phyloP scores from a whole-genome alignment of 192 early-diverging fungal species.

The Podila verticillata region DNA sequence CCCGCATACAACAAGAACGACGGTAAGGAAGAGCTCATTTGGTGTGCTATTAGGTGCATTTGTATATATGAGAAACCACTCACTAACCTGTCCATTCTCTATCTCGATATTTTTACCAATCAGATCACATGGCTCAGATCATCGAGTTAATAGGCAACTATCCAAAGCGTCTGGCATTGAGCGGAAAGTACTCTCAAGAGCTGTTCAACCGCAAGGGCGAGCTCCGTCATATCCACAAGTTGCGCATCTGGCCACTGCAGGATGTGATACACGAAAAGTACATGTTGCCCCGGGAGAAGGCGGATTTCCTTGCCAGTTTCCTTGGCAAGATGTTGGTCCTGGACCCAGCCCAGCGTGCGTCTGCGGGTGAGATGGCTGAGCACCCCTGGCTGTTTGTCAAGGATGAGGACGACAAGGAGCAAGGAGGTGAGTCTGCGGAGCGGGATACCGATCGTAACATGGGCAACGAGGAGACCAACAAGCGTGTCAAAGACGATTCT shows the following conservation, averaged over 20 bases:
- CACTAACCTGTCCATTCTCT: not conserved
- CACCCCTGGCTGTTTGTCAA: slow-evolving; percentile 65
- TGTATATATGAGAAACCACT: not conserved
- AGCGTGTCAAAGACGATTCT: not conserved
- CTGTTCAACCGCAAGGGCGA: slow-evolving; percentile 92
- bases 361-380: slow-evolving; percentile 64
- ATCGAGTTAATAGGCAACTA: slow-evolving; percentile 92
- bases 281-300: slow-evolving; percentile 71
- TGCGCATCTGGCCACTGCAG: slow-evolving; percentile 82
- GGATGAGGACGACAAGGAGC: not conserved
- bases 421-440: not conserved
- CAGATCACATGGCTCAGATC: slow-evolving; percentile 97
- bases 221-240: slow-evolving; percentile 87
- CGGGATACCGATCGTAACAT: not conserved
- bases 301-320: slow-evolving; percentile 82
- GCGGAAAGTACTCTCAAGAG: slow-evolving; percentile 85
- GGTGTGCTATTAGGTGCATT: not conserved
- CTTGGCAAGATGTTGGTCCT: slow-evolving; percentile 84
- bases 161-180: slow-evolving; percentile 79
- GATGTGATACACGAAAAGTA: slow-evolving; percentile 95
- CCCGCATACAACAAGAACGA: slow-evolving; percentile 90
- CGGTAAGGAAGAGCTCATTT: slow-evolving; percentile 53
- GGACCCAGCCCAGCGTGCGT: slow-evolving; percentile 64
- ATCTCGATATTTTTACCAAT: slow-evolving; percentile 1
- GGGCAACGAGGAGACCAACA: not conserved